phyloP scores from a whole-genome alignment of 306 rosid species.

The Senna tora region DNA sequence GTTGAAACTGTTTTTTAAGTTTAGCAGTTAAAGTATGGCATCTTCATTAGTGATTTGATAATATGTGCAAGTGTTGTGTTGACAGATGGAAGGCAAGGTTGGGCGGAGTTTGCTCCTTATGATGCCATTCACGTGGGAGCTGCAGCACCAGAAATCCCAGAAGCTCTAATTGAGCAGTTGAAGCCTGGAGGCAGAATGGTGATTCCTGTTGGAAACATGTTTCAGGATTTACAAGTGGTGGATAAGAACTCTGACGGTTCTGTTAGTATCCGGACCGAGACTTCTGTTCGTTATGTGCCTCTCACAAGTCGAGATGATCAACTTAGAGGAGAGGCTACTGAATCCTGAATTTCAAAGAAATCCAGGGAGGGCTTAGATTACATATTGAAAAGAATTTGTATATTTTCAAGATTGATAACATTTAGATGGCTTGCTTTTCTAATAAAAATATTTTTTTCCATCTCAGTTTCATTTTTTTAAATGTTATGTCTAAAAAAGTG shows the following conservation, averaged over 20 bases:
- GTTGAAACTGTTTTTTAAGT: neutral
- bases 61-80: slow-evolving; percentile 20
- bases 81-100: slow-evolving; percentile 92
- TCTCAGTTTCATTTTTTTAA: too few relatives aligned
- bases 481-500: too few relatives aligned
- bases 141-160: slow-evolving; percentile 89
- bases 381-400: slow-evolving; percentile 33
- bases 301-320: slow-evolving; percentile 90
- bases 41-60: slow-evolving; percentile 21
- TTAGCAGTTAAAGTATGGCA: slow-evolving; percentile 25
- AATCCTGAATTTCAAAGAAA: slow-evolving; percentile 11
- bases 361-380: slow-evolving; percentile 10
- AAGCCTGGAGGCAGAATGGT: slow-evolving; percentile 97
- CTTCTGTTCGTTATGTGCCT: slow-evolving; percentile 88
- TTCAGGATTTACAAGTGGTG: slow-evolving; percentile 85
- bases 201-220: slow-evolving; percentile 84
- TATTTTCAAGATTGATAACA: neutral
- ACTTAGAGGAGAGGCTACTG: slow-evolving; percentile 59
- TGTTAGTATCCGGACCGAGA: slow-evolving; percentile 57
- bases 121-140: slow-evolving; percentile 98
- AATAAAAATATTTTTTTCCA: too few relatives aligned
- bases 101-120: slow-evolving; percentile 84
- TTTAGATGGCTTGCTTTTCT: too few relatives aligned
- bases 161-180: slow-evolving; percentile 79
- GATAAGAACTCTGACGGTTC: slow-evolving; percentile 86